Evolutionary conservation across 495 filamentous ascomycete species (phyloP), one percentile per base, ranked within the genome.

Genomic region (Podospora appendiculata): DNA sequence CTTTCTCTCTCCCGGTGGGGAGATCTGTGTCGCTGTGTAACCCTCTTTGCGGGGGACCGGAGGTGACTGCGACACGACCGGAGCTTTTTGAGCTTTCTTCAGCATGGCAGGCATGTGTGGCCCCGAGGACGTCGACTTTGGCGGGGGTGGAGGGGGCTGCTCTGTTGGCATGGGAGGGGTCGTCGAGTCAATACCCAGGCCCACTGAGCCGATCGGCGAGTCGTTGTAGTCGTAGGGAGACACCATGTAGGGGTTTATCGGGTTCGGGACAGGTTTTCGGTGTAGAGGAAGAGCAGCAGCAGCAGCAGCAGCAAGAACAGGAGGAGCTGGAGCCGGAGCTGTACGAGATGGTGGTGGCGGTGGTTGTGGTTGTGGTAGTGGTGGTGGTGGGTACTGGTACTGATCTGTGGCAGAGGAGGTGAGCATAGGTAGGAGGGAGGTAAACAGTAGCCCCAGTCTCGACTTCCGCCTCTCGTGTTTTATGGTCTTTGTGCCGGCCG

Each of bases 201-300:
- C 36, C 3, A 38, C 10, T 10, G 36, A 38, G 36, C 25, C 25
- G 25, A 5, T 2, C 25, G 25, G 25, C 25, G 25, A 25, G 25
- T 5, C 2, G 25, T 25, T 25, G 25, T 25, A 5, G 25, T 25
- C 25, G 25, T 25, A 25, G 25, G 25, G 25, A 25, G 25, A 25
- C 25, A 5, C 5, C 5, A 25, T 25, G 25, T 2, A 25, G 25
- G 25, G 25, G 25, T 25, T 25, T 25, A 5, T 25, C 25, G 25
- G 36, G 36, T 43, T 52, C 10, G 54, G 50, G 13, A 59, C 34
- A 6, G 59, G 54, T 40, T 62, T 62, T 14, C 59, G 53, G 17
- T 52, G 36, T 32, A 38, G 53, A n/a, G 35, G 46, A 8, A 52
- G 3, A 1, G 49, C 32, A 50, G 25, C 25, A 25, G 25, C n/a